Conservation (phyloP, 768 basidiomycete genomes). For the Termitomyces sp. region DNA sequence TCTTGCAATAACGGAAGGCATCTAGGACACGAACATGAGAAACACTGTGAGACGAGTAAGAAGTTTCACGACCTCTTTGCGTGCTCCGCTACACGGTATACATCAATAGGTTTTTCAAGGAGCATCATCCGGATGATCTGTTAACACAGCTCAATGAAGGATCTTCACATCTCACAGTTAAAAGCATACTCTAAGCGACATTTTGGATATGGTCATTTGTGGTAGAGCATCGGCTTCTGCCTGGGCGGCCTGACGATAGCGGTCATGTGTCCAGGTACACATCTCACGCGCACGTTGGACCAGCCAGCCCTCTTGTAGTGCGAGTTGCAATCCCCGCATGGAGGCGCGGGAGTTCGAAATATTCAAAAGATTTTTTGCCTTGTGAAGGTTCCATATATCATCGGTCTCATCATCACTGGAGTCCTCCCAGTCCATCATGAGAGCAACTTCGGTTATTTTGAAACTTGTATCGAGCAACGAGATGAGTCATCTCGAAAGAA, state of each 20-base stretch:
- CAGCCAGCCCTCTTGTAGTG: slow-evolving; percentile 71
- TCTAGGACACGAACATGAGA: slow-evolving; percentile 26
- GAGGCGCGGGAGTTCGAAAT: slow-evolving; percentile 48
- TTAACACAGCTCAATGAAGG: not conserved
- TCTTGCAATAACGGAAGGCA: slow-evolving; percentile 61
- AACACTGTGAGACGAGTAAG: not conserved
- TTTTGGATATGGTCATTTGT: slow-evolving; percentile 50
- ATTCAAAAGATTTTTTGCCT: slow-evolving; percentile 42
- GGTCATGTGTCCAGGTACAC: slow-evolving; percentile 74
- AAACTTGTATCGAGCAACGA: slow-evolving; percentile 39
- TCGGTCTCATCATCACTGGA: slow-evolving; percentile 52
- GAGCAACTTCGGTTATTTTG: slow-evolving; percentile 68
- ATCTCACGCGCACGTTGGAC: slow-evolving; percentile 70
- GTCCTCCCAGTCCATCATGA: slow-evolving; percentile 75
- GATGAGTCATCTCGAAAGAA: not conserved
- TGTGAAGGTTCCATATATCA: slow-evolving; percentile 51
- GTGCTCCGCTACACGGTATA: slow-evolving; percentile 69
- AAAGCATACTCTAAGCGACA: slow-evolving; percentile 60
- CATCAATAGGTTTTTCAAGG: slow-evolving; percentile 56
- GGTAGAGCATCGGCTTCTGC: slow-evolving; percentile 53
- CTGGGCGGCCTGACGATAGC: slow-evolving; percentile 71
- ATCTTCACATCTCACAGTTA: not conserved
- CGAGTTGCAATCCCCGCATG: slow-evolving; percentile 66
- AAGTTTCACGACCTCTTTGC: slow-evolving; percentile 46
- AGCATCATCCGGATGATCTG: slow-evolving; percentile 74